These are phyloP conservation scores for Plantago elongata DNA, from an alignment of 257 asterid genomes.

Conservation along the genomic window DNA sequence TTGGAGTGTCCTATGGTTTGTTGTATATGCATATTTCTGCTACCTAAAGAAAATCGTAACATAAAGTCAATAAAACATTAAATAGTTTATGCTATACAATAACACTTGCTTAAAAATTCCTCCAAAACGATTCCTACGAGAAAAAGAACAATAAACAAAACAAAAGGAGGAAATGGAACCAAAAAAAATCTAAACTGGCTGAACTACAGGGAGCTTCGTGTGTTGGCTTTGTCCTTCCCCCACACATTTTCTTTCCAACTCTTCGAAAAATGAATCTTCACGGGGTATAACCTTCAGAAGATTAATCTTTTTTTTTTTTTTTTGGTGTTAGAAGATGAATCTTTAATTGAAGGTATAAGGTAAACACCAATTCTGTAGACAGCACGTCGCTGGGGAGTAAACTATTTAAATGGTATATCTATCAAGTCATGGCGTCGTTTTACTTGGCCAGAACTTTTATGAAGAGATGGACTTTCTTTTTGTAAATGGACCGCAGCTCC, in stretches of 20 bases:
- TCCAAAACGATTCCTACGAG: too few relatives aligned
- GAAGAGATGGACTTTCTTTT: slow-evolving; percentile 75
- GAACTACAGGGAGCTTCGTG: not conserved
- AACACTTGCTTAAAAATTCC: too few relatives aligned
- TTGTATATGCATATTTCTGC: too few relatives aligned
- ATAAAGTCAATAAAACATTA: not conserved
- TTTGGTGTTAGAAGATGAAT: too few relatives aligned
- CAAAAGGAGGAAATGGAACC: not conserved
- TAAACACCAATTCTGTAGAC: slow-evolving; percentile 19
- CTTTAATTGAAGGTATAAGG: slow-evolving; percentile 7
- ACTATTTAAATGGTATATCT: not conserved
- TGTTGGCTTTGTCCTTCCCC: not conserved
- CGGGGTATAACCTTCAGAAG: not conserved
- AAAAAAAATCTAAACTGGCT: not conserved
- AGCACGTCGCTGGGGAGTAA: slow-evolving; percentile 1
- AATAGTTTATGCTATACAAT: too few relatives aligned
- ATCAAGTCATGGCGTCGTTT: slow-evolving; percentile 33
- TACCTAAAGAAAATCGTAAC: not conserved
- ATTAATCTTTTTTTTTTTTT: slow-evolving; percentile 10
- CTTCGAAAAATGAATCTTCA: slow-evolving; percentile 1
- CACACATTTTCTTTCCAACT: not conserved
- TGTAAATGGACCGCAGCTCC: slow-evolving; percentile 79
- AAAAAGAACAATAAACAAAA: too few relatives aligned
- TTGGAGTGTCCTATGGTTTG: too few relatives aligned
- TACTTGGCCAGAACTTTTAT: slow-evolving; percentile 59